phyloP scores from a whole-genome alignment of 2,329 filamentous ascomycete species.

The Fusarium camptoceras region DNA sequence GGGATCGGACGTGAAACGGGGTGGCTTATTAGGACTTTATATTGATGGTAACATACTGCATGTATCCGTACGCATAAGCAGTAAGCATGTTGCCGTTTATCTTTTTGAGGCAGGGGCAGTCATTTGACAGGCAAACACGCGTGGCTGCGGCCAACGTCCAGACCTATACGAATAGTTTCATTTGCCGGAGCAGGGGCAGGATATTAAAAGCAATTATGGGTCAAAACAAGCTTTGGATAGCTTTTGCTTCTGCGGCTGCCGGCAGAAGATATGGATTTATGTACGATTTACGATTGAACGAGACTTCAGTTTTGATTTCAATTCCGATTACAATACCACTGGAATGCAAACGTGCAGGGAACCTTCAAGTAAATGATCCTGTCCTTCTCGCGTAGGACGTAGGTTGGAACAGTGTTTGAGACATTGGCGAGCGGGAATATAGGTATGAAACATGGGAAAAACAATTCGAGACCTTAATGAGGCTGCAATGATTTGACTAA shows the following conservation, averaged over 20 bases:
- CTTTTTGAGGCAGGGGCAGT: slow-evolving; percentile 26
- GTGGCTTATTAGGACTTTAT: slow-evolving; percentile 10
- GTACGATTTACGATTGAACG: slow-evolving; percentile 32
- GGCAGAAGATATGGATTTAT: slow-evolving; percentile 10
- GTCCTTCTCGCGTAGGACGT: slow-evolving; percentile 14
- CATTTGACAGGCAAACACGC: slow-evolving; percentile 1
- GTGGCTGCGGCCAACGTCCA: slow-evolving; percentile 22
- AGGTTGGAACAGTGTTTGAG: slow-evolving; percentile 19
- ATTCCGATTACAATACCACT: not conserved
- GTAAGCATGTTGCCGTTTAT: slow-evolving; percentile 29
- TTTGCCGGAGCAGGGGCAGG: slow-evolving; percentile 10
- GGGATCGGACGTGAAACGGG: slow-evolving; percentile 25
- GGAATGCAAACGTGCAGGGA: slow-evolving; percentile 16
- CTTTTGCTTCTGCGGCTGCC: not conserved
- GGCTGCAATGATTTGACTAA: slow-evolving; percentile 14
- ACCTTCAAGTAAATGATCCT: not conserved
- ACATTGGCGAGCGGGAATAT: slow-evolving; percentile 10
- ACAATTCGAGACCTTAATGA: slow-evolving; percentile 12
- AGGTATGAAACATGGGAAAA: slow-evolving; percentile 28
- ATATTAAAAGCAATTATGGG: slow-evolving; percentile 22
- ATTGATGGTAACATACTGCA: slow-evolving; percentile 4
- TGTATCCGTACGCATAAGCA: not conserved
- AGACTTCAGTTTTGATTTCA: slow-evolving; percentile 5
- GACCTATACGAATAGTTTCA: slow-evolving; percentile 10
- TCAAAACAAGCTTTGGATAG: not conserved